Evolutionary conservation across 192 early-diverging fungal species (phyloP).

Genomic region (Phycomyces nitens): DNA sequence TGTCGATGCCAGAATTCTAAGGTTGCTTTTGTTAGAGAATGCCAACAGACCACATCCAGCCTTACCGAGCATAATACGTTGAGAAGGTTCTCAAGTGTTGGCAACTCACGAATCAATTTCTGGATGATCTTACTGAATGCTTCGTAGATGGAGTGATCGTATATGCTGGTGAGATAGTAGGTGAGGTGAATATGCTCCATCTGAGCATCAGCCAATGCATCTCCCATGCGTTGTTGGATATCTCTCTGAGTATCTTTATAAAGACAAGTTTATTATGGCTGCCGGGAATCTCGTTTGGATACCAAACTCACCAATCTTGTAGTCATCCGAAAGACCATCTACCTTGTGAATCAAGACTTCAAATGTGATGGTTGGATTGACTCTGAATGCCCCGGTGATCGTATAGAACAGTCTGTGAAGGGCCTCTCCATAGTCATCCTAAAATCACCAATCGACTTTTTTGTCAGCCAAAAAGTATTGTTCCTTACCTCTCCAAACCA

Average conservation of each 20-base stretch:
- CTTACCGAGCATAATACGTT: slow-evolving; percentile 91
- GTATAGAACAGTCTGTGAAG: slow-evolving; percentile 70
- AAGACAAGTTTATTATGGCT: too few species aligned
- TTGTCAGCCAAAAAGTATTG: neutral
- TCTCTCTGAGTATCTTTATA: slow-evolving; percentile 88
- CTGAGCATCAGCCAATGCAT: slow-evolving; percentile 77
- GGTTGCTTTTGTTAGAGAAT: neutral
- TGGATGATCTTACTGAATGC: slow-evolving; percentile 93
- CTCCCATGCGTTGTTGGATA: slow-evolving; percentile 86
- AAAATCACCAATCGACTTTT: neutral
- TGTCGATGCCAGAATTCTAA: slow-evolving; percentile 94
- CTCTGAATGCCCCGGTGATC: slow-evolving; percentile 68
- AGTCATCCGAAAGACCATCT: slow-evolving; percentile 92
- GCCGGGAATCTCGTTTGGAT: too few species aligned
- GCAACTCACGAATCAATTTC: slow-evolving; percentile 80
- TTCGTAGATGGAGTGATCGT: slow-evolving; percentile 91
- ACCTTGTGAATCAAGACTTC: slow-evolving; percentile 98
- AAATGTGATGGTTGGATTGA: slow-evolving; percentile 83
- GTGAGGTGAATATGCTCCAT: slow-evolving; percentile 73
- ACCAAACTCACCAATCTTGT: slow-evolving; percentile 73
- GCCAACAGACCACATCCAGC: neutral
- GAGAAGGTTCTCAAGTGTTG: slow-evolving; percentile 84
- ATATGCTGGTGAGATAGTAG: slow-evolving; percentile 91
- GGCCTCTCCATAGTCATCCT: slow-evolving; percentile 81
- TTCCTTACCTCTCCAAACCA: neutral